Conservation (phyloP, 805 yeast species). For the Candida dendrica region DNA sequence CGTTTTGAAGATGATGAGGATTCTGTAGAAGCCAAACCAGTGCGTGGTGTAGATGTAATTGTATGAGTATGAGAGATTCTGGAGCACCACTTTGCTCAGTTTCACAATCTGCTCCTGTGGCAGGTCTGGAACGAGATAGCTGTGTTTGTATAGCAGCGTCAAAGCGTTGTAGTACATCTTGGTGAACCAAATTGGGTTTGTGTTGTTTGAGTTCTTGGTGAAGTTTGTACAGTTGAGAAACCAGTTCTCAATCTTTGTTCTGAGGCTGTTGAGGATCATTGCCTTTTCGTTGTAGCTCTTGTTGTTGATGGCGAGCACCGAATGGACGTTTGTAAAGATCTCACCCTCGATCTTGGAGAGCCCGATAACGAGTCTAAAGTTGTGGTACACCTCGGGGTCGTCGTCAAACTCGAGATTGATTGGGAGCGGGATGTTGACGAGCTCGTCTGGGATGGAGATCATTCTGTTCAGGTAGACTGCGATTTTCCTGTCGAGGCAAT, state of each 20-base stretch:
- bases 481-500: constrained; percentile 40
- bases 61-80: constrained; percentile 39
- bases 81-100: constrained; percentile 37
- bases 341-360: constrained; percentile 42
- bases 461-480: constrained; percentile 47
- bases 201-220: constrained; percentile 2
- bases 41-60: constrained; percentile 33
- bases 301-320: constrained; percentile 33
- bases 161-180: constrained; percentile 41
- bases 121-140: constrained; percentile 40
- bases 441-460: constrained; percentile 41
- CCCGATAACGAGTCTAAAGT: constrained; percentile 36
- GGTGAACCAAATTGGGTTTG: constrained; percentile 24
- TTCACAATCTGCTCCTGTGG: constrained; percentile 30
- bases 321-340: constrained; percentile 38
- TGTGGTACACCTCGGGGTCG: constrained; percentile 32
- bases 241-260: constrained; percentile 28
- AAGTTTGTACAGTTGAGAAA: constrained; percentile 17
- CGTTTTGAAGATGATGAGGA: constrained; percentile 40
- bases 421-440: constrained; percentile 42
- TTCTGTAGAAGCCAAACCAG: constrained; percentile 45
- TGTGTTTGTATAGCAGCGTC: constrained; percentile 41
- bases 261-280: constrained; percentile 7
- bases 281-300: constrained; percentile 5
- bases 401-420: constrained; percentile 24